Percentiles rank a stretch among this genome's conserved stretches.
Conservation (phyloP, 768 basidiomycete species). For the Albatrellus ellisii region DNA sequence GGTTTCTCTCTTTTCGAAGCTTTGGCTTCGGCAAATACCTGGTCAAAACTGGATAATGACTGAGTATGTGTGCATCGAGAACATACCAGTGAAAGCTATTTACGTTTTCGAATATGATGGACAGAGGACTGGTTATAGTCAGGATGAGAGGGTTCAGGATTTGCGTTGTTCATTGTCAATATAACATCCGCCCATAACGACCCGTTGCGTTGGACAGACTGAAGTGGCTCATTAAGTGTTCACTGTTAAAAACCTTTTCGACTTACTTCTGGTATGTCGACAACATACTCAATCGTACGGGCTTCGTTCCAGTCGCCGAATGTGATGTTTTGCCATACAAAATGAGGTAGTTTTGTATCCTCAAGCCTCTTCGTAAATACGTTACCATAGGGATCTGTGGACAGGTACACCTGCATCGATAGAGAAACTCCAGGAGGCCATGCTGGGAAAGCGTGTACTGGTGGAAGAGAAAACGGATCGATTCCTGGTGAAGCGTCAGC, state of each 20-base stretch:
- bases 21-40: conserved; percentile 68
- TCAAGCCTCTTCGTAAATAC: conserved; percentile 37
- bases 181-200: conserved; percentile 79
- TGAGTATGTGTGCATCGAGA: background rate
- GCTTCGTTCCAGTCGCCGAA: conserved; percentile 65
- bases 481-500: conserved; percentile 13
- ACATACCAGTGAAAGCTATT: conserved; percentile 17
- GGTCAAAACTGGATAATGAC: conserved; percentile 50
- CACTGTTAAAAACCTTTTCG: background rate
- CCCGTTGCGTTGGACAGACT: conserved; percentile 71
- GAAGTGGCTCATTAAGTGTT: background rate
- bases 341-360: conserved; percentile 43
- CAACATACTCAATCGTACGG: conserved; percentile 38
- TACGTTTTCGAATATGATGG: conserved; percentile 67
- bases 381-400: conserved; percentile 49
- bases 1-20: conserved; percentile 70
- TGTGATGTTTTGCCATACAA: conserved; percentile 67
- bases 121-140: conserved; percentile 42
- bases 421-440: conserved; percentile 51
- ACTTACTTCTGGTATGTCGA: conserved; percentile 58
- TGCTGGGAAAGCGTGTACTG: conserved; percentile 36
- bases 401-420: conserved; percentile 62
- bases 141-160: conserved; percentile 46
- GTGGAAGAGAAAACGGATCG: conserved; percentile 39
- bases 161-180: conserved; percentile 49